A percentile compares a stretch with the other conserved stretches of the same genome.
Conservation (phyloP, 495 filamentous ascomycete species). For the Daldinia grandis region DNA sequence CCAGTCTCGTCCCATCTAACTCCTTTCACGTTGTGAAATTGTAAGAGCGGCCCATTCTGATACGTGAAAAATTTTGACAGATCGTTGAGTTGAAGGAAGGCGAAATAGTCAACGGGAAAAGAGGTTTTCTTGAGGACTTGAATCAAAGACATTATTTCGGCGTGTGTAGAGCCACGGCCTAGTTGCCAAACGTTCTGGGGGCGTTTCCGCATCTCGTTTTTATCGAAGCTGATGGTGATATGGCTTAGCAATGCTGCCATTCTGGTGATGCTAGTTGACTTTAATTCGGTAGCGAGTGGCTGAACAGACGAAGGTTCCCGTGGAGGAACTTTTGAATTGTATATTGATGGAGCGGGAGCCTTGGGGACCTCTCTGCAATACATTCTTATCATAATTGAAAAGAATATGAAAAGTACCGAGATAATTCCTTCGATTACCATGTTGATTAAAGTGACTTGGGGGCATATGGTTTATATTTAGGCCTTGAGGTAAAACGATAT, state of each 20-base stretch:
- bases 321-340: background rate
- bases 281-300: background rate
- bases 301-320: background rate
- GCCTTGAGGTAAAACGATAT: no score
- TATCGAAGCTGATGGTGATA: background rate
- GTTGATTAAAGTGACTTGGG: no score
- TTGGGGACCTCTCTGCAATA: background rate
- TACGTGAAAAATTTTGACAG: background rate
- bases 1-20: background rate
- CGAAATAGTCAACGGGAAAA: background rate
- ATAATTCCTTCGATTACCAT: background rate
- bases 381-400: background rate
- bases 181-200: background rate
- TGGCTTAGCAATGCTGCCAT: background rate
- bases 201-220: background rate
- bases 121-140: background rate
- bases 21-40: background rate
- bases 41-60: background rate
- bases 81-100: constrained; percentile 1
- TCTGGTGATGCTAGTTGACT: background rate
- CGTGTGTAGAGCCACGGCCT: background rate
- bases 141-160: background rate
- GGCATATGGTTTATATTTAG: no score
- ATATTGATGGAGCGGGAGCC: background rate
- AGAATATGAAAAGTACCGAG: background rate